A percentile compares a stretch with the other conserved stretches of the same genome.
Evolutionary conservation across 495 filamentous ascomycete genomes (phyloP).

Genomic region (Pyrenula aspistea): DNA sequence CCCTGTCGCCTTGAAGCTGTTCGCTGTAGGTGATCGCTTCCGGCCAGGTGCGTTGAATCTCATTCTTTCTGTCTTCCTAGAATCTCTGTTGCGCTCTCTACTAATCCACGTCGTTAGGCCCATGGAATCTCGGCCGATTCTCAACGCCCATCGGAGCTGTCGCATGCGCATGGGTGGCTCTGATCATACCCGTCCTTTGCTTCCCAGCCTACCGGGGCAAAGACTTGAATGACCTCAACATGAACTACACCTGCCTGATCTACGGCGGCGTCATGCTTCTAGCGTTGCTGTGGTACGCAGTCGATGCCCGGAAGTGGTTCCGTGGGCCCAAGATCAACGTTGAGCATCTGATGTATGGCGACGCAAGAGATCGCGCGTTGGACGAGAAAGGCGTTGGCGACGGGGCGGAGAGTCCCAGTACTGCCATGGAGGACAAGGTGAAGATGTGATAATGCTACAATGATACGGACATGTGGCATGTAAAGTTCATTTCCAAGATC

Average conservation of each 20-base stretch:
- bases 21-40: slow-evolving; percentile 2
- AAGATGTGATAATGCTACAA: background rate
- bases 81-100: no score
- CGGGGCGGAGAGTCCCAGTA: background rate
- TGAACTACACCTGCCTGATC: slow-evolving; percentile 50
- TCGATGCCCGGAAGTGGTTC: slow-evolving; percentile 6
- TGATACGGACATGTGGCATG: no score
- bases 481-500: no score
- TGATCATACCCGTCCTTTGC: slow-evolving; percentile 5
- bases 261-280: slow-evolving; percentile 29
- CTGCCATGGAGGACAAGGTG: background rate
- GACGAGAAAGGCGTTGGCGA: background rate
- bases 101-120: no score
- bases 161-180: slow-evolving; percentile 4
- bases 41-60: slow-evolving; percentile 1
- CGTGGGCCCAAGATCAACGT: slow-evolving; percentile 6
- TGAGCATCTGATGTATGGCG: slow-evolving; percentile 3
- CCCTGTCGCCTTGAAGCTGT: slow-evolving; percentile 1
- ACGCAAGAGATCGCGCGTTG: background rate
- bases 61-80: no score
- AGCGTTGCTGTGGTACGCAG: slow-evolving; percentile 2
- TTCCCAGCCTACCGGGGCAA: slow-evolving; percentile 2
- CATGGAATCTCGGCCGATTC: slow-evolving; percentile 5
- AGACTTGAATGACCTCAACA: slow-evolving; percentile 16
- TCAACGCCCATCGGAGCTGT: slow-evolving; percentile 2